Evolutionary conservation across 768 basidiomycete species (phyloP), one percentile per base, ranked within the genome.

Genomic region (Mrakia blollopis): DNA sequence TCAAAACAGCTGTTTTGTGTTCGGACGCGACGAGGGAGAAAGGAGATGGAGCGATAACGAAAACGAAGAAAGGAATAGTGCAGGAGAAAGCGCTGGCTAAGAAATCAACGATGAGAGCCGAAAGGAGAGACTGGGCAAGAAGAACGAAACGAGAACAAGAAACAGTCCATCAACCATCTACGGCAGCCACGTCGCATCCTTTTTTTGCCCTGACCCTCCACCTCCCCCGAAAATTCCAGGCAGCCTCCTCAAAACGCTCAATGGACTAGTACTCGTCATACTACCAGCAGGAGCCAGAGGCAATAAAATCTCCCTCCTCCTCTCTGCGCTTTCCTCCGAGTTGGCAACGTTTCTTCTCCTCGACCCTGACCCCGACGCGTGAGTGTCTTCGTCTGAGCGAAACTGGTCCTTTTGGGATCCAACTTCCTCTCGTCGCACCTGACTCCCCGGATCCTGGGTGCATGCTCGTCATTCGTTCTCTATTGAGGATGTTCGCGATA

Each of bases 231-330:
- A 68, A 7, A 39, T 39, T 2, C 65, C 65, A 1, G 47, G 47
- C 65, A 68, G 23, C 37, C 65, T 37, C 65, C 65, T 68, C 35
- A 68, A 3, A 21, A 68, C 39, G 65, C 65, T 68, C 65, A 18
- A 35, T 9, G 35, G 35, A 13, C 65, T 68, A 1, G 65, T 39
- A 67, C 35, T 35, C 25, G 21, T 68, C 18, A 25, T 21, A 8
- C 35, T 39, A 6, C 35, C 65, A 23, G 35, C 65, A 41, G 65
- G 44, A n/a, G 39, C 11, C 5, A 41, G 65, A 23, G 65, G 65
- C 21, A 68, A 30, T 2, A 7, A n/a, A 6, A 39, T 35, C 65
- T 39, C 23, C 21, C 65, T 44, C 57, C 57, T 57, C 25, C 57
- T 25, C 13, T 57, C 28, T n/a, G 57, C 28, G 7, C 54, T 28